Base-by-base conservation (phyloP, 2,329 filamentous ascomycete genomes). In the Trichoderma sp. region DNA sequence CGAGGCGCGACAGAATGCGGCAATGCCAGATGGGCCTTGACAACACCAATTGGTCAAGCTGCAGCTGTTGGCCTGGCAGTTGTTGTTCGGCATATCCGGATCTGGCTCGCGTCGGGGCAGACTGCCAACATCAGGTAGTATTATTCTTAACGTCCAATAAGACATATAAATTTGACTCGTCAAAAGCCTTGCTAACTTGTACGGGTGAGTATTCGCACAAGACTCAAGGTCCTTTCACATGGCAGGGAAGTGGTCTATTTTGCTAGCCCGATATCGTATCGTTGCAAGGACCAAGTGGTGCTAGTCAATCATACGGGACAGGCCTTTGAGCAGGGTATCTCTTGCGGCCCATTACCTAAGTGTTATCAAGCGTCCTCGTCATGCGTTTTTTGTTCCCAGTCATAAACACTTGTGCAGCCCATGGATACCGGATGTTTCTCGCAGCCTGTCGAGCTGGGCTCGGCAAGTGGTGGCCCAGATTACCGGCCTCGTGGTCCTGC, bases 1-100 rank as follows among this genome's bases (percentile, higher is more conserved):
- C 64, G 64, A 67, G 36, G 50, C 32, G 50, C 53, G 64, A 57
- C 32, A 67, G 32, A 57, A 43, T 58, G 34, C 64, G 64, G 64
- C 34, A 67, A 30, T 67, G 64, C 64, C 43, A 28, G 17, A 26
- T 28, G 28, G 20, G 9, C 59, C 59, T 47, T 39, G 59, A 47
- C 34, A 34, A 59, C 28, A 59, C 59, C 59, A 26, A 63, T 63
- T 43, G n/a, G 36, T 63, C 59, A 17, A 28, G 32, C 64, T 67
- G 64, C 64, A 43, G 32, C 17, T 11, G 6, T 43, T 43, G 23
- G 23, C 50, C 26, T 55, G 32, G 61, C 36, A 28, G 26, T 32
- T 23, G 26, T 3, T 30, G 34, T 34, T 58, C 64, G 64, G 64
- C 64, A 67, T 34, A 39, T 20, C 64, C 64, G 34, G 20, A 58